These are phyloP conservation scores for Plantago elongata DNA, from an alignment of 257 asterid species.

Conservation along the genomic window DNA sequence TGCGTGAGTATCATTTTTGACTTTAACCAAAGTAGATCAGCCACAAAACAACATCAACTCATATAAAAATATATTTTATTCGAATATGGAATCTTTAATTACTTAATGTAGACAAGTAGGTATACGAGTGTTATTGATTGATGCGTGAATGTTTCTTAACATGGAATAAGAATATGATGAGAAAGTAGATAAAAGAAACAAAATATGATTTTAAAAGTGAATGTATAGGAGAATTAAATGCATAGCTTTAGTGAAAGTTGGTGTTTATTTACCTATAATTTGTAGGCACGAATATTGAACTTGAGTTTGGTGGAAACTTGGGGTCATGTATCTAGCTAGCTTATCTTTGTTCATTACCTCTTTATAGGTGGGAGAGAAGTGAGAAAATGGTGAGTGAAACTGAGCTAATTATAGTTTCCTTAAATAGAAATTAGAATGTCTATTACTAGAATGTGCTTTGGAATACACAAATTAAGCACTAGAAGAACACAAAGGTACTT, in stretches of 20 bases:
- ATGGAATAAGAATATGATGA: conserved; percentile 1
- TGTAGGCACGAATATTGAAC: background rate
- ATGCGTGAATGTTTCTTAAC: background rate
- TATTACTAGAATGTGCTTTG: background rate
- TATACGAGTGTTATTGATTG: background rate
- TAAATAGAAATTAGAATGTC: background rate
- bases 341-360: too few relatives aligned
- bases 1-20: too few relatives aligned
- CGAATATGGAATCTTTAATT: too few relatives aligned
- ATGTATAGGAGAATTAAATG: background rate
- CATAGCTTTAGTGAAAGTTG: background rate
- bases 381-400: background rate
- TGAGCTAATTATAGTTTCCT: background rate
- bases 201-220: background rate
- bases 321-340: too few relatives aligned
- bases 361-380: too few relatives aligned
- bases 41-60: too few relatives aligned
- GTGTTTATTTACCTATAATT: background rate
- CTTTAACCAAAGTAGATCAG: too few relatives aligned
- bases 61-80: too few relatives aligned
- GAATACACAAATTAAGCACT: background rate
- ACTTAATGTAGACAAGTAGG: too few relatives aligned
- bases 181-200: background rate
- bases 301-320: background rate
- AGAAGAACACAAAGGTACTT: too few relatives aligned